phyloP scores from a whole-genome alignment of 768 basidiomycete genomes.

The Lactarius sanguifluus region DNA sequence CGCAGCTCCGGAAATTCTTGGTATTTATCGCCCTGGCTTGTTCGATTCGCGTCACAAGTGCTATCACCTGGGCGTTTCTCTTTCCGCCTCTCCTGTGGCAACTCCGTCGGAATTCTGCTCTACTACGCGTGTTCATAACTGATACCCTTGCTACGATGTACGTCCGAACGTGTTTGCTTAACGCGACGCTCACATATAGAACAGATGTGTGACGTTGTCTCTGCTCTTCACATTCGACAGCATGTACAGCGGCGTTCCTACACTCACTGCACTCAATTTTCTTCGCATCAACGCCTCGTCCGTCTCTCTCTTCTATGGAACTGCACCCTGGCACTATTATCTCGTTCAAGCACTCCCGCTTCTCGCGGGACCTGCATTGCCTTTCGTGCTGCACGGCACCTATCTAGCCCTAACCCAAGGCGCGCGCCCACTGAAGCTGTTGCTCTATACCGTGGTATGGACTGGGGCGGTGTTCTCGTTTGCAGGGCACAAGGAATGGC shows the following conservation, averaged over 20 bases:
- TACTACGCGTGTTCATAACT: conserved; percentile 38
- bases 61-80: conserved; percentile 80
- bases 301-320: conserved; percentile 91
- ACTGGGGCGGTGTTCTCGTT: conserved; percentile 70
- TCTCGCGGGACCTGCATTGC: conserved; percentile 68
- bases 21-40: conserved; percentile 74
- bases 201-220: conserved; percentile 20
- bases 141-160: conserved; percentile 51
- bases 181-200: conserved; percentile 7
- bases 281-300: conserved; percentile 76
- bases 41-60: conserved; percentile 84
- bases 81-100: conserved; percentile 58
- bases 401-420: conserved; percentile 31
- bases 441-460: conserved; percentile 58
- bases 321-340: conserved; percentile 87
- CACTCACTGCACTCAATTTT: conserved; percentile 82
- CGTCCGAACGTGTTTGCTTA: conserved; percentile 9
- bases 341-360: conserved; percentile 83
- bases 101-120: conserved; percentile 39
- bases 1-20: conserved; percentile 40
- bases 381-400: conserved; percentile 65
- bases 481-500: conserved; percentile 95
- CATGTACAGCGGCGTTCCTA: conserved; percentile 61
- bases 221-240: conserved; percentile 53
- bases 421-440: conserved; percentile 35